Evolutionary conservation across 2,329 filamentous ascomycete species (phyloP), one percentile per base, ranked within the genome.

Genomic region (Drechslerella stenobrocha): DNA sequence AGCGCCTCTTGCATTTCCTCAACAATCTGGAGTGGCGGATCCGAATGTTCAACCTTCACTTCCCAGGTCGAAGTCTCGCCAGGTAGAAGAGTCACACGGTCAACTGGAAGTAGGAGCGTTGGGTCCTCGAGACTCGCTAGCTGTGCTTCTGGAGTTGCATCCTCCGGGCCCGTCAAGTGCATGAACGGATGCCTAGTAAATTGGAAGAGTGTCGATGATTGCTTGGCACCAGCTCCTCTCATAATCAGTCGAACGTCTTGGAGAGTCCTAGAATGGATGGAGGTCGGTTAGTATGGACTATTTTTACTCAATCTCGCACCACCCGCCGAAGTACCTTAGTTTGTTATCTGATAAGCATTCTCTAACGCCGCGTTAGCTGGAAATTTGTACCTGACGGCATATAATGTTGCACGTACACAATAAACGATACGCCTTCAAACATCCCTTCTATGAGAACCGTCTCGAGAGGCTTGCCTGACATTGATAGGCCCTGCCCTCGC

Each of bases 401-500:
- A 22, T 20, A 22, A 58, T 26, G 22, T 1, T 26, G 35, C 15
- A 6, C 70, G 40, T 70, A 72, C 74, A 96, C 83, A 8, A 97
- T 85, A 3, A 92, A 80, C 8, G 89, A 90, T 13, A 87, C 79
- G 1, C 82, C 84, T 1, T 86, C 83, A 1, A 89, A 88, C 71
- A 96, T 87, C 23, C 85, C 86, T 79, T 97, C 92, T 52, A 95
- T 81, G 0, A 85, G 87, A 52, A 93, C 76, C 30, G 79, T 80
- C 75, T 96, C 91, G n/a, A 97, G 83, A 11, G 84, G 81, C 13
- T 83, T 82, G 53, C 93, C 93, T 3, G 82, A 83, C 1, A 84
- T 78, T 22, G 90, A 91, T 70, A 87, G 83, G 40, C 93, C 92
- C 75, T 96, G 91, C 1, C 93, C 93, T 46, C 90, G 86, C 11